Base-by-base conservation (phyloP, 257 asterid species). In the Henckelia pumila region DNA sequence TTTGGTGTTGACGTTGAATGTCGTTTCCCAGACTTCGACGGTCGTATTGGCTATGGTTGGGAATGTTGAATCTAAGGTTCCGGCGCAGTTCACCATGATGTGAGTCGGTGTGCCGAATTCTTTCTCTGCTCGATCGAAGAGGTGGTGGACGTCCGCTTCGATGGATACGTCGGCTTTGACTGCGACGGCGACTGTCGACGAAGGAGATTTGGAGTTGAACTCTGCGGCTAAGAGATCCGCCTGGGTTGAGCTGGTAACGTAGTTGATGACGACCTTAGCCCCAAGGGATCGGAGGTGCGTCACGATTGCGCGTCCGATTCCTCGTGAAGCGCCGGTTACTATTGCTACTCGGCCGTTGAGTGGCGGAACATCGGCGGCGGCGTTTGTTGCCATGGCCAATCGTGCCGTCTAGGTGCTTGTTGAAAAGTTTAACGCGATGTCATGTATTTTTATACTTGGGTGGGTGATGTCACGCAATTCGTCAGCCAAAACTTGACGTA, bases 51-150 rank as follows among this genome's bases (percentile, higher is more conserved):
- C 73, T 16, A 89, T 14, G 49, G 82, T 33, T 1, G 96, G 91
- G 25, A 80, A 82, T 33, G 83, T 85, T 0, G 81, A 49, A 59
- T 82, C 89, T 11, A 69, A 49, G 1, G 82, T 80, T 0, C 89
- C 95, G 44, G 95, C 92, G 25, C 71, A 74, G 69, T 89, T 87
- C 11, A 89, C 80, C 13, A 89, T 75, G 71, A 89, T 83, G 71
- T 78, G 82, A 26, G 73, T 78, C 19, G 86, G 75, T 11, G 88
- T 60, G 16, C 68, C 56, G 73, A 83, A 89, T 1, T 67, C 83
- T 23, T 81, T 26, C 69, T 87, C 92, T 5, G 92, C 90, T 19
- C 79, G 60, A 69, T 85, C 92, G 79, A 89, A 89, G 40, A 87
- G 91, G 66, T 78, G 35, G 61, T 80, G 82, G 8, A 87, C 91